Evolutionary conservation across 1,284 basidiomycete genomes (phyloP).

Genomic region (Heimioporus punctisporus): DNA sequence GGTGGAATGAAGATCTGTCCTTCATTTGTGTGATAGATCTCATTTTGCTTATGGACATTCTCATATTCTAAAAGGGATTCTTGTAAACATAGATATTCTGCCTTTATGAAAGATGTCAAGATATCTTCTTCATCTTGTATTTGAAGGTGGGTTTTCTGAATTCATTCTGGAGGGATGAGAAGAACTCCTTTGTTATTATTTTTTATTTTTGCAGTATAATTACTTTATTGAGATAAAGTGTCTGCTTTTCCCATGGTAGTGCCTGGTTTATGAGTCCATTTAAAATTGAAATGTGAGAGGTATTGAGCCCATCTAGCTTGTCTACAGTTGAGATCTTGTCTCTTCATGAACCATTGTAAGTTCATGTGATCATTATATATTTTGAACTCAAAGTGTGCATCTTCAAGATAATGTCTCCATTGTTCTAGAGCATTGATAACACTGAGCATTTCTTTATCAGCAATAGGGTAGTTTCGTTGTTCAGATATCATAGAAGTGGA

Average conservation of each 20-base stretch:
- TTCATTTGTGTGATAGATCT: too few species aligned
- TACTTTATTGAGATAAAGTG: not conserved
- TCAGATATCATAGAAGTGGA: not conserved
- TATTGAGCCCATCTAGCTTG: not conserved
- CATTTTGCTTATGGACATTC: too few species aligned
- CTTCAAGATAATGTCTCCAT: not conserved
- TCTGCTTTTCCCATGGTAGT: not conserved
- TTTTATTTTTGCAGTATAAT: too few species aligned
- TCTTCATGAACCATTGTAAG: not conserved
- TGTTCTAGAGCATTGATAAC: not conserved
- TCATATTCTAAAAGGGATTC: too few species aligned
- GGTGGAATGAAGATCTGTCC: too few species aligned
- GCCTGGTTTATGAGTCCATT: not conserved
- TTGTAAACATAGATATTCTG: too few species aligned
- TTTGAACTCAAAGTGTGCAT: not conserved
- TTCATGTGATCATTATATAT: not conserved
- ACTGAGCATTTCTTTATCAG: not conserved
- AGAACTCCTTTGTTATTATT: too few species aligned
- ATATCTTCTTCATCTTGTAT: too few species aligned
- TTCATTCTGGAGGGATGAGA: too few species aligned
- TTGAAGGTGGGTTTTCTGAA: too few species aligned
- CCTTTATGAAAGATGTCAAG: too few species aligned
- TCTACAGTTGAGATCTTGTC: not conserved
- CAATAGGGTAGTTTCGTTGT: not conserved
- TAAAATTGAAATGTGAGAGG: not conserved